Conservation (phyloP, 208 protist species). For the Trypanosoma boissoni region DNA sequence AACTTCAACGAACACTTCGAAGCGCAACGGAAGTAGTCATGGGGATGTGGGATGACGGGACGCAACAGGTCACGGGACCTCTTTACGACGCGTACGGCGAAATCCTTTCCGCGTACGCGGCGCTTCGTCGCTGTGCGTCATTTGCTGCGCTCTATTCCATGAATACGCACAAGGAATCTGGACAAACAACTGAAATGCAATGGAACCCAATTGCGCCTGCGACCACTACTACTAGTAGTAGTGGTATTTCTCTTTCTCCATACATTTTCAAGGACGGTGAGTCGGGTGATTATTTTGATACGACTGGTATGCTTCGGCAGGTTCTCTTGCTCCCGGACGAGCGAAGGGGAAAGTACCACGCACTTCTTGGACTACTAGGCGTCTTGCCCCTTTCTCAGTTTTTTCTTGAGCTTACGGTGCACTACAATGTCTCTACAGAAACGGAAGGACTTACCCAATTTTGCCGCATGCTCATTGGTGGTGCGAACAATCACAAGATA, state of each 20-base stretch:
- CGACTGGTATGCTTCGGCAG: slow-evolving; percentile 30
- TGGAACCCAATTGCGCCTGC: too few relatives aligned
- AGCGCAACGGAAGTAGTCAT: slow-evolving; percentile 75
- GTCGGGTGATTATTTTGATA: slow-evolving; percentile 11
- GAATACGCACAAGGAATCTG: neutral
- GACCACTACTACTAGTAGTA: too few relatives aligned
- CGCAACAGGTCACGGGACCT: slow-evolving; percentile 77
- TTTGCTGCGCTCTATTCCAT: neutral
- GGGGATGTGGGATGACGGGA: slow-evolving; percentile 87
- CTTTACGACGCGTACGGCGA: slow-evolving; percentile 80
- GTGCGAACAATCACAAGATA: slow-evolving; percentile 81
- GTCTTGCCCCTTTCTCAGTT: slow-evolving; percentile 49
- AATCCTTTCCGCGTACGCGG: slow-evolving; percentile 33
- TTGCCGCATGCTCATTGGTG: slow-evolving; percentile 43
- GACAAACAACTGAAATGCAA: too few relatives aligned
- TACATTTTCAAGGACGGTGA: too few relatives aligned
- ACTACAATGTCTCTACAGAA: slow-evolving; percentile 13
- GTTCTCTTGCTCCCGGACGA: slow-evolving; percentile 64
- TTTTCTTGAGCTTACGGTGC: slow-evolving; percentile 30
- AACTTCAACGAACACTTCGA: slow-evolving; percentile 40
- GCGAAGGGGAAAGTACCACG: slow-evolving; percentile 86
- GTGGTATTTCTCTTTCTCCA: too few relatives aligned
- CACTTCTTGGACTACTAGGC: slow-evolving; percentile 59
- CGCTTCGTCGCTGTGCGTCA: slow-evolving; percentile 14
- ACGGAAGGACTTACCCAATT: slow-evolving; percentile 37